Evolutionary conservation across 345 rosid genomes (phyloP), one percentile per base, ranked within the genome.

Genomic region (Brassica juncea): DNA sequence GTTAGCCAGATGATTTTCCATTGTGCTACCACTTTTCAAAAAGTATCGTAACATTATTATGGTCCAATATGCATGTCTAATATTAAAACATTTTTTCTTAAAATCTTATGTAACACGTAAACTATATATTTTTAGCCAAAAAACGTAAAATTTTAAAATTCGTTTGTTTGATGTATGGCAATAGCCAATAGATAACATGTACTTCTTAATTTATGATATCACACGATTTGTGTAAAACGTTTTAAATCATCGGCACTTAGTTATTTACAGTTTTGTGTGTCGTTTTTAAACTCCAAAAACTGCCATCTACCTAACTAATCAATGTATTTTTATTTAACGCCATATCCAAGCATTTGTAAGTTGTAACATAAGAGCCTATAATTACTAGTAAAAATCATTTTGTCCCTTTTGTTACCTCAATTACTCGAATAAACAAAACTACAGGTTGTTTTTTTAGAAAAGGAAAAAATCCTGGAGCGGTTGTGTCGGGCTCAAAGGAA

Each of bases 1-100:
- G 82, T 79, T 79, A 73, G 64, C 77, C 78, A 72, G 64, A 79
- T 73, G 5, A 60, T 73, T 57, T 39, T 73, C 63, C 74, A 10
- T 31, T 32, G 59, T 31, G 25, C 73, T 49, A 73, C 70, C 44
- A 67, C 73, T 73, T 79, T 73, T 68, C 70, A 60, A 73, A 73
- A 79, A 79, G 82, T 25, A 6, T 58, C 8, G 21, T 44, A 72
- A 66, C 68, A 66, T 12, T 78, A 72, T 62, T 71, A 34, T 79
- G 63, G 21, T 72, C 60, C 54, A 39, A 37, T 39, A 27, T 49
- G 11, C 12, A 16, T 70, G n/a, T 49, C 15, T 70, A n/a, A 5
- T 32, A 25, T n/a, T 14, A 64, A 52, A 54, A 6, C 9, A 4
- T 0, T 0, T 15, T 5, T 21, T 30, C 7, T 30, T 58, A 6